phyloP scores from a whole-genome alignment of 2,329 filamentous ascomycete genomes.

The Aureobasidium lini region DNA sequence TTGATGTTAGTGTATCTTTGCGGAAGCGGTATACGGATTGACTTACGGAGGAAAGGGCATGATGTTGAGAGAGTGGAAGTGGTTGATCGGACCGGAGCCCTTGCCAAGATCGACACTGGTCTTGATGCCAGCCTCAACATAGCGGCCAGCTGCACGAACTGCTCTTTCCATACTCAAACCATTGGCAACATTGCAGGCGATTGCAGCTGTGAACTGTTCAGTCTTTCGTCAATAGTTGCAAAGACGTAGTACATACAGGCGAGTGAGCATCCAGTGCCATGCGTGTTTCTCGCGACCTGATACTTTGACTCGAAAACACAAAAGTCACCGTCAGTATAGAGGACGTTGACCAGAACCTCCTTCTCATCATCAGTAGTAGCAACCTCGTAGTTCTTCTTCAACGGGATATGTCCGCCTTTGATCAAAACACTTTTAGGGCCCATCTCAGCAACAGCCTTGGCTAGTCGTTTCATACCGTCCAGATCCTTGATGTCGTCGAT shows the following conservation, averaged over 20 bases:
- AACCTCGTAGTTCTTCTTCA: constrained; percentile 55
- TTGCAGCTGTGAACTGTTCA: constrained; percentile 48
- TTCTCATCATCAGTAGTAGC: constrained; percentile 54
- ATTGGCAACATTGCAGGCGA: constrained; percentile 63
- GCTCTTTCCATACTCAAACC: constrained; percentile 51
- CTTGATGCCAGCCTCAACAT: constrained; percentile 64
- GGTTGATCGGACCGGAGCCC: constrained; percentile 67
- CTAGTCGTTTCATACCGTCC: constrained; percentile 61
- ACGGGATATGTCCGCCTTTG: constrained; percentile 85
- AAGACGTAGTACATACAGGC: constrained; percentile 57
- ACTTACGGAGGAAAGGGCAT: constrained; percentile 60
- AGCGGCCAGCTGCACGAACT: constrained; percentile 61
- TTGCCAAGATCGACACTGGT: constrained; percentile 55
- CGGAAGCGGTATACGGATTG: too few species aligned
- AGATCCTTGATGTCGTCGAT: constrained; percentile 47
- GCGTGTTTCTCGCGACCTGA: constrained; percentile 69
- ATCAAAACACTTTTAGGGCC: constrained; percentile 76
- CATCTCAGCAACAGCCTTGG: constrained; percentile 55
- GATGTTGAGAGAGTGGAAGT: constrained; percentile 64
- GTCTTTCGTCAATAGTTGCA: background rate
- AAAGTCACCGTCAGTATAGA: constrained; percentile 51
- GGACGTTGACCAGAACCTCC: constrained; percentile 66
- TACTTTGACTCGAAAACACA: constrained; percentile 64
- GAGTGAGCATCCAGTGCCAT: constrained; percentile 90
- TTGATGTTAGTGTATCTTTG: background rate